A percentile compares a stretch with the other conserved stretches of the same genome.
These are phyloP conservation scores for Metschnikowia similis DNA, from an alignment of 805 yeast species.

Conservation along the genomic window DNA sequence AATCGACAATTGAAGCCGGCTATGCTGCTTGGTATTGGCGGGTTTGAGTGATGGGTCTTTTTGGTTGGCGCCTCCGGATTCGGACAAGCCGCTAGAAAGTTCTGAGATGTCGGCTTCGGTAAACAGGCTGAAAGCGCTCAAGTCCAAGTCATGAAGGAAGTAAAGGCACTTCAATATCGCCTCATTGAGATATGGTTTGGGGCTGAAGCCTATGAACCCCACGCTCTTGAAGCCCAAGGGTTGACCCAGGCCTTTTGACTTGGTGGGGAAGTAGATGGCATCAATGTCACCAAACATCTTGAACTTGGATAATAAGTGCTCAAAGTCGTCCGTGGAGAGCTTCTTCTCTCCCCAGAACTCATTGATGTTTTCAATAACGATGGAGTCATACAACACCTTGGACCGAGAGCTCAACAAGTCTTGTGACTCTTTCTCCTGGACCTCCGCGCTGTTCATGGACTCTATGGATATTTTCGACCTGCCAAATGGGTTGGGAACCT, in stretches of 20 bases:
- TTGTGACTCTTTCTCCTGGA: background rate
- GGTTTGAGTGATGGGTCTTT: background rate
- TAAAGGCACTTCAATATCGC: conserved; percentile 48
- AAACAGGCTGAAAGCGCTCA: conserved; percentile 40
- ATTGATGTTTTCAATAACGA: conserved; percentile 42
- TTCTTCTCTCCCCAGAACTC: conserved; percentile 46
- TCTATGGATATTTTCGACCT: background rate
- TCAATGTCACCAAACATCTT: conserved; percentile 44
- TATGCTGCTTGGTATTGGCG: background rate
- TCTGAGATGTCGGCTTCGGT: conserved; percentile 31
- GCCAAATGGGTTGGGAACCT: background rate
- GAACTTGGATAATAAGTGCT: conserved; percentile 41
- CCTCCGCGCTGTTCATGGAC: background rate
- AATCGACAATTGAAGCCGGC: conserved; percentile 23
- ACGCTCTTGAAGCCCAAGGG: conserved; percentile 27
- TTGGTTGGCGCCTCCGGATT: background rate
- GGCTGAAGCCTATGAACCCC: conserved; percentile 51
- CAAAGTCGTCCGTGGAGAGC: conserved; percentile 13
- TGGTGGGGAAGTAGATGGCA: conserved; percentile 49
- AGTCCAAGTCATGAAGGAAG: conserved; percentile 44
- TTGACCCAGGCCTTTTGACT: conserved; percentile 20
- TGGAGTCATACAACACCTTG: conserved; percentile 19
- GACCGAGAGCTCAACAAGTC: background rate
- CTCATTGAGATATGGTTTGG: conserved; percentile 29
- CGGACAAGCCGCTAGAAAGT: background rate